Percentiles rank a stretch among this genome's conserved stretches.
These are phyloP conservation scores for Penicillium pulvis DNA, from an alignment of 495 filamentous ascomycete genomes.

Conservation along the genomic window DNA sequence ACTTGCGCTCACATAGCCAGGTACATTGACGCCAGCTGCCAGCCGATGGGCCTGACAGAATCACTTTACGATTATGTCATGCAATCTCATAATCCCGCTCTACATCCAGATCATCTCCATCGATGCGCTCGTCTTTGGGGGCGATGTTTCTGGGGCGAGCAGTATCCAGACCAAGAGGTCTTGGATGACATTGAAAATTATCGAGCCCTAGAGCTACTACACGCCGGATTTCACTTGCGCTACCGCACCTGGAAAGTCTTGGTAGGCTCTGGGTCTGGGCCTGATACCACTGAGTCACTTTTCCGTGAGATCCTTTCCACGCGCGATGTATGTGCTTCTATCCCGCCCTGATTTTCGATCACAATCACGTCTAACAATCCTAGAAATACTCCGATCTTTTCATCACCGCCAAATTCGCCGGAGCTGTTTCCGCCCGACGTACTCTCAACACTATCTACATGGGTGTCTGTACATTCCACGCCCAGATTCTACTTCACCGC, in stretches of 20 bases:
- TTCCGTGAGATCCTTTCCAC: slow-evolving; percentile 36
- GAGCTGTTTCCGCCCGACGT: slow-evolving; percentile 36
- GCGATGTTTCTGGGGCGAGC: slow-evolving; percentile 46
- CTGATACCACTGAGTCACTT: slow-evolving; percentile 35
- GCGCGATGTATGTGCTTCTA: slow-evolving; percentile 32
- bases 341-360: background rate
- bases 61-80: slow-evolving; percentile 42
- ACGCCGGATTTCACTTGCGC: slow-evolving; percentile 36
- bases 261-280: slow-evolving; percentile 32
- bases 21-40: slow-evolving; percentile 42
- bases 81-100: slow-evolving; percentile 37
- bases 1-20: slow-evolving; percentile 17
- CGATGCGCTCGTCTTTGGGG: slow-evolving; percentile 46
- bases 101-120: slow-evolving; percentile 44
- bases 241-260: slow-evolving; percentile 44
- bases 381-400: slow-evolving; percentile 48
- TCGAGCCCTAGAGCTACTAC: slow-evolving; percentile 41
- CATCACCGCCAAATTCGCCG: slow-evolving; percentile 45
- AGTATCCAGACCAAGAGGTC: slow-evolving; percentile 49
- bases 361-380: slow-evolving; percentile 7
- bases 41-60: slow-evolving; percentile 37
- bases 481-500: slow-evolving; percentile 45
- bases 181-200: slow-evolving; percentile 54
- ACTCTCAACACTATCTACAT: slow-evolving; percentile 51
- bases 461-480: slow-evolving; percentile 48